Base-by-base conservation (phyloP, 2,329 filamentous ascomycete genomes). In the Pezicula radicicola region DNA sequence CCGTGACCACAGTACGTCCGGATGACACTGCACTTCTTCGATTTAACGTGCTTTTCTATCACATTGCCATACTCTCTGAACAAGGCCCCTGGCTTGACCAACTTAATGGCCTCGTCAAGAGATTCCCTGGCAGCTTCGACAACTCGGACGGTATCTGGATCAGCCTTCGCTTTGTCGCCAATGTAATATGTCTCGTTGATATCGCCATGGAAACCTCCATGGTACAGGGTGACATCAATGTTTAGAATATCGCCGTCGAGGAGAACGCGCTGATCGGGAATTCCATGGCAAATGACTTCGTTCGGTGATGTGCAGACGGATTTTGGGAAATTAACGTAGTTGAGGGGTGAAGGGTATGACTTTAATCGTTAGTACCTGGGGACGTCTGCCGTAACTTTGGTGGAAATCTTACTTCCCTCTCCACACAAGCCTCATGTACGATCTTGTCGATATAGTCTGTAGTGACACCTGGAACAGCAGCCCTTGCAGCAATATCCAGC, bases 181-280 rank as follows among this genome's bases (percentile, higher is more conserved):
- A 99, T 89, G 69, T 99, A 99, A 75, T 97, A 99, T 12, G 94
- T 99, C 75, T 99, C 94, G 75, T 99, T 99, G 50, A 99, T 77
- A 69, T 99, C 94, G 50, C 91, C 91, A 68, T 99, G 94, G 75
- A 93, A 97, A 49, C 94, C 94, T 55, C 87, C 89, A 68, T 97
- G 91, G 72, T 95, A 99, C 41, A 99, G 75, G 1, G 91, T 92
- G 5, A 99, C 89, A 63, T 99, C 94, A 60, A 99, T 91, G 74
- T 99, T 99, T 66, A 99, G 75, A 59, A 99, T 97, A 65, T 99
- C 94, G 56, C 94, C 94, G 61, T 99, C 93, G 57, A 91, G 73
- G 1, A 99, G 79, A 7, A 88, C 78, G 50, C 94, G 84, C 69
- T 96, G 85, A 66, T 99, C 94, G 15, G 94, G 94, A 58, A 99